Base-by-base conservation (phyloP, 2,329 filamentous ascomycete species). In the Tricladium varicosporioides region DNA sequence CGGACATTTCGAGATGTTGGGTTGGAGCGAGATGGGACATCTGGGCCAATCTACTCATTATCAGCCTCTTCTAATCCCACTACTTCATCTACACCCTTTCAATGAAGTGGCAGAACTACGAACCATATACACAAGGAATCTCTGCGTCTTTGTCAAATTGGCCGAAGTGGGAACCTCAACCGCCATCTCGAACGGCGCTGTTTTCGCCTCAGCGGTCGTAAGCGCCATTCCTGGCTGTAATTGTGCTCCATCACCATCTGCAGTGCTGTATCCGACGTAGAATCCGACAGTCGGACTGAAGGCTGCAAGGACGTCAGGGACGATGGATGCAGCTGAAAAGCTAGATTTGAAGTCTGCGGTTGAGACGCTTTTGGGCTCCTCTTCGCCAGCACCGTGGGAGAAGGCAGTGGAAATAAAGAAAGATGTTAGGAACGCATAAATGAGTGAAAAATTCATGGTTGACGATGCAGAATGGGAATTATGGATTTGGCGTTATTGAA, bases 1-100 rank as follows among this genome's bases (percentile, higher is more conserved):
- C 51, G 51, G 43, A 54, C 51, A 15, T 54, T 48, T 14, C 51
- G 51, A n/a, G 51, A 48, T 10, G 51, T 54, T 3, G 44, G 44
- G 31, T 14, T 40, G 2, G 31, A 48, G 16, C 51, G 51, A 18
- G 22, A 40, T 8, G 44, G 51, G 10, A 54, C 51, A 18, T 54
- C 43, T 4, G 40, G 51, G 10, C 51, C 51, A 22, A 54, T 54
- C 51, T 54, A 4, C 1, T 32, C n/a, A n/a, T n/a, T n/a, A n/a
- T n/a, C n/a, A n/a, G n/a, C n/a, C n/a, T n/a, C n/a, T n/a, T n/a
- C n/a, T n/a, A n/a, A n/a, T n/a, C n/a, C n/a, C n/a, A n/a, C n/a
- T n/a, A n/a, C n/a, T n/a, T n/a, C n/a, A n/a, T n/a, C n/a, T n/a
- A n/a, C n/a, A n/a, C n/a, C n/a, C n/a, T n/a, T n/a, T n/a, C n/a